A percentile compares a stretch with the other conserved stretches of the same genome.
Evolutionary conservation across 2,329 filamentous ascomycete genomes (phyloP).

Genomic region (Xylariaceae sp.): DNA sequence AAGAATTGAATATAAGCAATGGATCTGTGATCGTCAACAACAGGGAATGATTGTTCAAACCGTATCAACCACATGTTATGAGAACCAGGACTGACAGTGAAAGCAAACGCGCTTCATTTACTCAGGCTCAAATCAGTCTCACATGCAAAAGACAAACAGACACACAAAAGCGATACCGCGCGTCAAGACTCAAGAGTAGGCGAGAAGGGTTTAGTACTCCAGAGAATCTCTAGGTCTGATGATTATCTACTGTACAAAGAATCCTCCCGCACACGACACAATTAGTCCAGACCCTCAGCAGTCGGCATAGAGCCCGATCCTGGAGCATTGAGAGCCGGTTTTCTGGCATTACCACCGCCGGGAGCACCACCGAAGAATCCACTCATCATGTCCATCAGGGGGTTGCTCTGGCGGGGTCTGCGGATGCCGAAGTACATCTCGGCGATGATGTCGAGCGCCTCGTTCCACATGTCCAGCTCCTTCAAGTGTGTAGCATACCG

Average conservation of each 20-base stretch:
- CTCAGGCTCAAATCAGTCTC: not conserved
- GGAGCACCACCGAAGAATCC: slow-evolving; percentile 74
- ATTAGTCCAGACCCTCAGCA: slow-evolving; percentile 56
- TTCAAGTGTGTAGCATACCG: slow-evolving; percentile 77
- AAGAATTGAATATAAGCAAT: too few species aligned
- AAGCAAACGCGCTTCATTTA: not conserved
- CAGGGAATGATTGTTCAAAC: too few species aligned
- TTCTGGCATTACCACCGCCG: slow-evolving; percentile 31
- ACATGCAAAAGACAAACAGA: not conserved
- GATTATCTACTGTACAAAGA: slow-evolving; percentile 5
- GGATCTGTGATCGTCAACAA: too few species aligned
- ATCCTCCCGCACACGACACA: slow-evolving; percentile 5
- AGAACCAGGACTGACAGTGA: not conserved
- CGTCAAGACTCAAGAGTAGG: slow-evolving; percentile 5
- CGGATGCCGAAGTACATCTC: slow-evolving; percentile 96
- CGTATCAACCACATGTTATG: not conserved
- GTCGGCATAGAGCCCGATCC: slow-evolving; percentile 47
- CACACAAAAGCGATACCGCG: not conserved
- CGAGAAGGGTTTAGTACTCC: slow-evolving; percentile 7
- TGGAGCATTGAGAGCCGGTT: slow-evolving; percentile 41
- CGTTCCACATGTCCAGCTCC: slow-evolving; percentile 73
- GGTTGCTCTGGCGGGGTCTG: slow-evolving; percentile 84
- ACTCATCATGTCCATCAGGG: slow-evolving; percentile 97
- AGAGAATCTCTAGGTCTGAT: not conserved
- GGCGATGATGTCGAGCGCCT: slow-evolving; percentile 76